These are phyloP conservation scores for Fusarium temperatum DNA, from an alignment of 2,329 filamentous ascomycete species.

Conservation along the genomic window DNA sequence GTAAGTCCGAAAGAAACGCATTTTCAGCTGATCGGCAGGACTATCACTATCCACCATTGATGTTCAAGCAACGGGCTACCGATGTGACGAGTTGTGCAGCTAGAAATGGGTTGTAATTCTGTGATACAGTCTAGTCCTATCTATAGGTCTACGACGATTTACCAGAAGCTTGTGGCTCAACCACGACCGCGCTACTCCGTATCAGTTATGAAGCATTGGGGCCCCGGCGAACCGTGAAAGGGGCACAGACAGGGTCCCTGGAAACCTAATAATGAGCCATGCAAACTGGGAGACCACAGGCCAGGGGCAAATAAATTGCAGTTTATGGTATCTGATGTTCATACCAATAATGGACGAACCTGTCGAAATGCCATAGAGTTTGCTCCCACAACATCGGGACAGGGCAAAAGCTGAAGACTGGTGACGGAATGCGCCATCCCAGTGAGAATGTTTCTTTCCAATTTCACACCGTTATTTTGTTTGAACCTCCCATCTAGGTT, in stretches of 20 bases:
- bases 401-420: constrained; percentile 5
- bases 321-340: not conserved
- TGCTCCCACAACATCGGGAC: not conserved
- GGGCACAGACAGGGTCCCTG: constrained; percentile 19
- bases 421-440: not conserved
- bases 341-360: constrained; percentile 15
- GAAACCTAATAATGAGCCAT: constrained; percentile 16
- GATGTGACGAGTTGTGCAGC: constrained; percentile 2
- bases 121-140: not conserved
- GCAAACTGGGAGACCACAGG: constrained; percentile 1
- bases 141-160: not conserved
- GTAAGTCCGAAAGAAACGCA: not conserved
- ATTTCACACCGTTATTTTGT: not conserved
- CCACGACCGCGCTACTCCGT: not conserved
- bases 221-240: constrained; percentile 16
- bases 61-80: not conserved
- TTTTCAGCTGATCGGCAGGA: not conserved
- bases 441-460: not conserved
- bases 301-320: constrained; percentile 25
- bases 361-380: not conserved
- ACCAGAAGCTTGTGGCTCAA: not conserved
- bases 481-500: not conserved
- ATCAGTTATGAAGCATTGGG: constrained; percentile 1
- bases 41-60: not conserved
- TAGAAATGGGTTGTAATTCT: not conserved